A percentile compares a stretch with the other conserved stretches of the same genome.
Evolutionary conservation across 2,329 filamentous ascomycete genomes (phyloP).

Genomic region (Akanthomyces uredinophilus): DNA sequence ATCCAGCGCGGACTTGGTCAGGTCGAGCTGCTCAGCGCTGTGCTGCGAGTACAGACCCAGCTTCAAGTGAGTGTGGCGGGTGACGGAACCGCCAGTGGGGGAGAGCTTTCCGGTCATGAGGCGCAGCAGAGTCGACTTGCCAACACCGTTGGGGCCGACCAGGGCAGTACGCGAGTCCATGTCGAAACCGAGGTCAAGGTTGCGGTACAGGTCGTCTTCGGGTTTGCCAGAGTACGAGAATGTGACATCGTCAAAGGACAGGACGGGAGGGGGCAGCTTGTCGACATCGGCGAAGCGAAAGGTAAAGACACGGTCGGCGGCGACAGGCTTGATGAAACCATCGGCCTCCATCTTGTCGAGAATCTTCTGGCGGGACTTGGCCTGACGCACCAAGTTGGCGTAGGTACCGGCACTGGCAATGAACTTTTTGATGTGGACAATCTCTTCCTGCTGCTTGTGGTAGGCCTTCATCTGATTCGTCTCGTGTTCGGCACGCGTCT

Average conservation of each 20-base stretch:
- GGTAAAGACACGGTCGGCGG: conserved; percentile 80
- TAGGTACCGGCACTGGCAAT: conserved; percentile 99
- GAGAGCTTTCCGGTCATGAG: conserved; percentile 95
- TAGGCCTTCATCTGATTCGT: conserved; percentile 99
- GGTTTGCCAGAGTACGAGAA: conserved; percentile 93
- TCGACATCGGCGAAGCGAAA: conserved; percentile 99
- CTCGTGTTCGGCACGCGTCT: conserved; percentile 91
- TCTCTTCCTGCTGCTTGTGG: conserved; percentile 98
- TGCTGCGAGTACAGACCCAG: conserved; percentile 97
- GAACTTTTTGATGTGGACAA: conserved; percentile 99
- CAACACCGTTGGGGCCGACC: conserved; percentile 97
- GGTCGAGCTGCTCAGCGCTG: conserved; percentile 94
- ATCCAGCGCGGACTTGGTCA: conserved; percentile 95
- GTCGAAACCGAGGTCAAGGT: conserved; percentile 97
- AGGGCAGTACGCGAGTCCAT: conserved; percentile 98
- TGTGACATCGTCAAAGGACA: conserved; percentile 94
- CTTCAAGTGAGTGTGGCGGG: conserved; percentile 96
- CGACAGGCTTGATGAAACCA: conserved; percentile 91
- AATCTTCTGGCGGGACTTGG: conserved; percentile 99
- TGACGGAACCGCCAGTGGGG: conserved; percentile 75
- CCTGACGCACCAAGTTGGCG: conserved; percentile 97
- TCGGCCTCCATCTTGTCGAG: conserved; percentile 99
- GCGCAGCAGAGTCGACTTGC: conserved; percentile 92
- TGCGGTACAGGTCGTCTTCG: conserved; percentile 90
- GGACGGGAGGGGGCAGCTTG: conserved; percentile 94